Base-by-base conservation (phyloP, 495 filamentous ascomycete genomes). In the Mytilinidion resinicola region DNA sequence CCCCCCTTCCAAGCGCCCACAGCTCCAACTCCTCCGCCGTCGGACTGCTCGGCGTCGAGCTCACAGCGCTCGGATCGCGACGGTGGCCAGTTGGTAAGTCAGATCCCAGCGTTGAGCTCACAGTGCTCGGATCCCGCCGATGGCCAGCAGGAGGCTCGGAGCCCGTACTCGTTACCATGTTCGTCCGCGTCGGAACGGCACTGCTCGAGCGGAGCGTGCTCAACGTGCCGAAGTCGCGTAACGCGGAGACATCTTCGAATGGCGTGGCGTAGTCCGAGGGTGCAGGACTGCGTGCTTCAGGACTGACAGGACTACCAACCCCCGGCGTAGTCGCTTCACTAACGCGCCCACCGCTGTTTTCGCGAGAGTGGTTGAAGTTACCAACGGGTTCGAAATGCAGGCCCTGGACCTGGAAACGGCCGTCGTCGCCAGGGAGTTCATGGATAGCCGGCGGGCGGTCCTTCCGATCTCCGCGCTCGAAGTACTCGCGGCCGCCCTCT, bases 381-480 rank as follows among this genome's bases (percentile, higher is more conserved):
- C 25, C 25, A 4, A 49, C 17, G 4, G 19, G 46, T 25, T 49
- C 46, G 33, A 49, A 30, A 14, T 49, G 46, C 20, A 25, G 15
- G 12, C 46, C 46, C 46, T 30, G 46, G 1, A 49, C 20, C 33
- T 49, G 46, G 14, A 33, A 33, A 2, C 21, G 36, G 1, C 52
- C 53, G 25, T 64, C 57, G 33, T 62, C 63, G 15, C 50, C 63
- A 3, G 63, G 59, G 9, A 66, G 42, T 21, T 66, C 63, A 15
- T 33, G n/a, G 4, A 56, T 12, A 10, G 12, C 41, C 15, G 19
- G 39, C 9, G 42, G 6, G 55, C 55, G 7, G 53, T 62, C 14
- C 54, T 55, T 17, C 54, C 48, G 7, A 53, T 60, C 21, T 56
- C 57, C n/a, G 56, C 50, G 9, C 56, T 53, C 9, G 52, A 56